Evolutionary conservation across 2,329 filamentous ascomycete genomes (phyloP), one percentile per base, ranked within the genome.

Genomic region (Stachybotrys elegans): DNA sequence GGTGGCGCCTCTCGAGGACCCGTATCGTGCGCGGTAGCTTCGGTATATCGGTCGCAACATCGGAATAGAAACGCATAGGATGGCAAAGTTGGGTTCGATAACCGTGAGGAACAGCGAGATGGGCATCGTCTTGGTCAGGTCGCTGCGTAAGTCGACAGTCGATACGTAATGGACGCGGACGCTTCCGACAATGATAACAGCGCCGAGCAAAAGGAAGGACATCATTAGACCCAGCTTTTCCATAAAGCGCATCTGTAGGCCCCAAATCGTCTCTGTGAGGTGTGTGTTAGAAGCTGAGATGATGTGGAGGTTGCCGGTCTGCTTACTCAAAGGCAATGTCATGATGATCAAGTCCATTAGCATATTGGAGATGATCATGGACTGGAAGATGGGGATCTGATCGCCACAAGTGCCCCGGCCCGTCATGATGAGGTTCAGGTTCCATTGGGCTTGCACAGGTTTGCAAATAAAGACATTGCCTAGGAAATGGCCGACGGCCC

Each of bases 311-410:
- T n/a, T n/a, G n/a, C n/a, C n/a, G n/a, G n/a, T 8, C 25, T 8
- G 14, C 25, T 29, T 29, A 29, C 25, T 29, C 25, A 29, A 9
- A 14, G 25, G 25, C 8, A 29, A 14, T 8, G 25, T 14, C 25
- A 29, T 29, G 25, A 29, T 29, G 25, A 29, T 29, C 8, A 29
- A 14, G 25, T 29, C 25, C 8, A 14, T 29, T 8, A 29, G 25
- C 25, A 29, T 29, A 14, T 29, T 29, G 25, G 25, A 29, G 8
- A 29, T 29, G 25, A 29, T 29, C 38, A 40, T 21, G 19, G 38
- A 40, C 19, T 22, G 19, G 22, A 22, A 40, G 38, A 40, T 40
- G 20, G 38, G 38, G 14, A 40, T 21, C 22, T 40, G 38, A n/a
- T 40, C 22, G 14, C 25, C 25, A 14, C 25, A 29, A 14, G 25